Percentiles rank a stretch among this genome's conserved stretches.
Evolutionary conservation across 148 eudicot species (phyloP).

Genomic region (Polygonum aviculare): DNA sequence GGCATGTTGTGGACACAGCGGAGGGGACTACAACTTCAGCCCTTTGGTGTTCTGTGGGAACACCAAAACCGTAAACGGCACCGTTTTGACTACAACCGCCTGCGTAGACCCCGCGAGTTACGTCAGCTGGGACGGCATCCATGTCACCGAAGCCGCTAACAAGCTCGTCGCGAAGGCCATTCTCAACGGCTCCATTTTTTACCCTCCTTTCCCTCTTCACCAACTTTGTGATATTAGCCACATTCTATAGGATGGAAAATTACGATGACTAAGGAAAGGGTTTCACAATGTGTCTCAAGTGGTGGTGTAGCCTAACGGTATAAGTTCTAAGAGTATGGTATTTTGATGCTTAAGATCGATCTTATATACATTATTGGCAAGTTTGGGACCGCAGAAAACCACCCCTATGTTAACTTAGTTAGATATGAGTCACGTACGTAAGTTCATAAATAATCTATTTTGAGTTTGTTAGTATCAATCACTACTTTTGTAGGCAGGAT

Average conservation of each 20-base stretch:
- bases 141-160: slow-evolving; percentile 80
- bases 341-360: too few species aligned
- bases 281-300: too few species aligned
- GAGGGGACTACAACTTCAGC: slow-evolving; percentile 59
- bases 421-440: too few species aligned
- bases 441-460: too few species aligned
- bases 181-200: slow-evolving; percentile 53
- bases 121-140: slow-evolving; percentile 86
- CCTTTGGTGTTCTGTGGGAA: slow-evolving; percentile 72
- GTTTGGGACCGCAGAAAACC: too few species aligned
- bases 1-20: slow-evolving; percentile 91
- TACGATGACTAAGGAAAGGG: too few species aligned
- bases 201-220: slow-evolving; percentile 62
- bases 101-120: slow-evolving; percentile 64
- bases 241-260: slow-evolving; percentile 10
- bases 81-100: slow-evolving; percentile 43
- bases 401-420: too few species aligned
- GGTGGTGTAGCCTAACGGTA: too few species aligned
- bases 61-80: slow-evolving; percentile 44
- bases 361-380: too few species aligned
- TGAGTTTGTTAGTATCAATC: too few species aligned
- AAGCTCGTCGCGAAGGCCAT: slow-evolving; percentile 46
- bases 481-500: too few species aligned
- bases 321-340: too few species aligned
- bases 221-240: slow-evolving; percentile 49